Evolutionary conservation across 176 grass and related monocot genomes (phyloP), one percentile per base, ranked within the genome.

Genomic region (Phoenix dactylifera): DNA sequence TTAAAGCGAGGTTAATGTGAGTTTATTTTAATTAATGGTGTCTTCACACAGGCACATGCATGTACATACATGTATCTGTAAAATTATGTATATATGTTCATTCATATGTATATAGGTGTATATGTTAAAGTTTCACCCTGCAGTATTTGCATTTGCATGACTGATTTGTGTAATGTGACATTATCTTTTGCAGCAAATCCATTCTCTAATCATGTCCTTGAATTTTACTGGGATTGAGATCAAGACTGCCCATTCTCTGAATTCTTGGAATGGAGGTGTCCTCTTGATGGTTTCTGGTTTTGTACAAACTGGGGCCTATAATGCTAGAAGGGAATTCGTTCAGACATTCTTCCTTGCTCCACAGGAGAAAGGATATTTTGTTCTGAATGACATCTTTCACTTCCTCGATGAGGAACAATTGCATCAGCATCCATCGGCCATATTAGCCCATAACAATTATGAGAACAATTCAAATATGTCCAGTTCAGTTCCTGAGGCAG

Each of bases 281-380:
- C 54, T 98, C 3, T 81, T 92, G 55, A 83, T 92, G 81, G 88
- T 92, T 65, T 98, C 88, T 22, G 88, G 94, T 67, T 64, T 89
- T 3, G 87, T 89, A 61, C 94, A 93, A 55, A 74, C 77, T 39
- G 82, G 79, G 60, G 94, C 89, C 30, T 92, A 88, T 59, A 77
- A 4, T 64, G 51, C 76, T 51, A 77, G 83, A 67, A 90, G 84
- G 70, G 79, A 90, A 52, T 98, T 98, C 62, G 70, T 98, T 49
- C 94, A 98, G 65, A 98, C 60, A 50, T 93, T 98, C 63, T 92
- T 98, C 68, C 79, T 98, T 68, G 94, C 94, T 1, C 94, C 94
- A 0, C 94, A 98, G 62, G 93, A 98, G 74, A 92, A 98, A 69
- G 94, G 94, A 23, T 98, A 86, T 69, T 98, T 89, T 85, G 85